A percentile compares a stretch with the other conserved stretches of the same genome.
Evolutionary conservation across 306 rosid genomes (phyloP).

Genomic region (Crotalaria pallida): DNA sequence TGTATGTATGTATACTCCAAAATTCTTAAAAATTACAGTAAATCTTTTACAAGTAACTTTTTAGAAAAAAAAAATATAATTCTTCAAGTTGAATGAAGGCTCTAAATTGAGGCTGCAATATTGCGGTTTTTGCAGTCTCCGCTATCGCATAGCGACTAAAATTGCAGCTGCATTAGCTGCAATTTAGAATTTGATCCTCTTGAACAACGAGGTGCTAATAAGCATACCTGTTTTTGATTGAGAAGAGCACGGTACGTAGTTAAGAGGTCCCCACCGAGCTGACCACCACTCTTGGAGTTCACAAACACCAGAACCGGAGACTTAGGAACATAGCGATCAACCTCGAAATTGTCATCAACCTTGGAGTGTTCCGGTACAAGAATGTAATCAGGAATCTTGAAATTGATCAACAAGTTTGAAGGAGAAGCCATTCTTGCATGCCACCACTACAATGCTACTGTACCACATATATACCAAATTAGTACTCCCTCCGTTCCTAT

Average conservation of each 20-base stretch:
- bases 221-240: constrained; percentile 55
- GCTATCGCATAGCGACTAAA: too few species aligned
- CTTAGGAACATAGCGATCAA: constrained; percentile 22
- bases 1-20: too few species aligned
- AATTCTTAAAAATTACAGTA: too few species aligned
- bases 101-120: too few species aligned
- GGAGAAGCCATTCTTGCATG: constrained; percentile 46
- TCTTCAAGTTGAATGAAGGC: too few species aligned
- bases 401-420: constrained; percentile 33
- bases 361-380: constrained; percentile 42
- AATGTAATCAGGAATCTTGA: constrained; percentile 65
- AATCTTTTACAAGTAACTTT: too few species aligned
- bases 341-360: constrained; percentile 31
- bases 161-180: too few species aligned
- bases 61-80: too few species aligned
- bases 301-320: constrained; percentile 80
- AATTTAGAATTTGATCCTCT: too few species aligned
- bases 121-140: too few species aligned
- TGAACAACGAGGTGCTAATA: not conserved
- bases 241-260: constrained; percentile 54
- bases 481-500: too few species aligned
- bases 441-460: constrained; percentile 21
- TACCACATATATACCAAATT: too few species aligned
- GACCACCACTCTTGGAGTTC: constrained; percentile 96
- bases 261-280: constrained; percentile 84